These are phyloP conservation scores for Diaporthe australafricana DNA, from an alignment of 2,329 filamentous ascomycete species.

Conservation along the genomic window DNA sequence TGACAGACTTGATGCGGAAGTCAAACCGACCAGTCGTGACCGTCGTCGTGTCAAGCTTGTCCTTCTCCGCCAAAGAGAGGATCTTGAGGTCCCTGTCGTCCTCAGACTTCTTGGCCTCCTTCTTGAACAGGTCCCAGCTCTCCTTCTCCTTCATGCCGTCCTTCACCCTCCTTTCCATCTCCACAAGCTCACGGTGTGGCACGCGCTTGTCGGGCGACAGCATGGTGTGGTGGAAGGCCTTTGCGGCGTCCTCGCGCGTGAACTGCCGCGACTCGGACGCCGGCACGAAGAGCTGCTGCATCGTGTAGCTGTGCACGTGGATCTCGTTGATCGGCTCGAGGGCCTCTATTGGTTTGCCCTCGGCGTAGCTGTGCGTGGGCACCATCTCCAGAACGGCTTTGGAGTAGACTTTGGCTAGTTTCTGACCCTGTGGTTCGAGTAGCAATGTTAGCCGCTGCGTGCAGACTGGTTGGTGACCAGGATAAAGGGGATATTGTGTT, in stretches of 20 bases:
- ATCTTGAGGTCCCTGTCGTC: conserved; percentile 55
- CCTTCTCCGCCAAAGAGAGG: conserved; percentile 47
- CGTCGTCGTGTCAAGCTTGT: conserved; percentile 55
- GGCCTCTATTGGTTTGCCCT: conserved; percentile 55
- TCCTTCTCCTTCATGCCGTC: conserved; percentile 51
- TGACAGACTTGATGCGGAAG: conserved; percentile 71
- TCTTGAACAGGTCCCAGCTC: conserved; percentile 54
- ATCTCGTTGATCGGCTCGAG: conserved; percentile 75
- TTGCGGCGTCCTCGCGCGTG: conserved; percentile 73
- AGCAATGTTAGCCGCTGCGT: conserved; percentile 40
- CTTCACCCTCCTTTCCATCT: conserved; percentile 62
- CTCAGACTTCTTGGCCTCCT: conserved; percentile 53
- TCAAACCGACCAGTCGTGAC: conserved; percentile 67
- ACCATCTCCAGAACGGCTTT: conserved; percentile 84
- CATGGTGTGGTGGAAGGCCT: conserved; percentile 70
- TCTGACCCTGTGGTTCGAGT: conserved; percentile 72
- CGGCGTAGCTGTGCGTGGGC: conserved; percentile 71
- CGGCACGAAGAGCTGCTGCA: conserved; percentile 74
- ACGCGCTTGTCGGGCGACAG: conserved; percentile 71
- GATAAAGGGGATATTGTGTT: conserved; percentile 30
- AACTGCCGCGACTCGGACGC: conserved; percentile 72
- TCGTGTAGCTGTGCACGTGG: conserved; percentile 70
- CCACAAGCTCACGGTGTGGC: conserved; percentile 71
- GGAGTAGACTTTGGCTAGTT: conserved; percentile 80
- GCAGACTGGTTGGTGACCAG: conserved; percentile 36